Base-by-base conservation (phyloP, 192 early-diverging fungal species). In the Backusella mclennaniae region DNA sequence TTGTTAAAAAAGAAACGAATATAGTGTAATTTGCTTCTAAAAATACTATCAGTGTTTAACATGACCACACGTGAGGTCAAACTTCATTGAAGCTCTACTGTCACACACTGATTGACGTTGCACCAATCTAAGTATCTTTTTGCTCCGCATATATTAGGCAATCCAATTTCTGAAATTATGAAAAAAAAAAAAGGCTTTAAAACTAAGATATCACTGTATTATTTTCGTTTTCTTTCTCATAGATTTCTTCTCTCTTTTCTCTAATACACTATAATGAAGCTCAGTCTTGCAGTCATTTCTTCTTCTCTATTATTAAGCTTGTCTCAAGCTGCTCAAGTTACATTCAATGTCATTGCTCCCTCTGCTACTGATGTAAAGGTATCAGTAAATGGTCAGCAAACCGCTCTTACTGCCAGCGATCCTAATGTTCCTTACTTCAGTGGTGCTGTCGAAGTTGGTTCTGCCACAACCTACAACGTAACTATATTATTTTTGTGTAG, bases 341-440 rank as follows among this genome's bases (percentile, higher is more conserved):
- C 74, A 52, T 86, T 86, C 53, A 75, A 74, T 21, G 83, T 86
- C 26, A 73, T 87, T 33, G 85, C 82, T 42, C 85, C 85, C 53
- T 82, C 76, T 19, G 83, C 74, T 8, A 81, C 68, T 21, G 73
- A 63, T 49, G 83, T 84, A 8, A 76, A 81, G 44, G 85, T 86
- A 7, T 75, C 74, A 12, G 77, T 86, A 21, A 77, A 77, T 71
- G 83, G 83, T 36, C 73, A 80, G 53, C 23, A 17, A 36, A 76
- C 79, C 1, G 44, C 74, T 39, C 46, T 86, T 67, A 81, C 74
- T 3, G 77, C 81, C 12, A 23, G 75, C 1, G 81, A 84, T 26
- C 73, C 83, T n/a, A 75, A 75, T 75, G 52, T 81, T 3, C 85
- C 85, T 21, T 39, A 68, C 33, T 86, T 79, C 38, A 75, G 79